Evolutionary conservation across 345 rosid genomes (phyloP).

Genomic region (Acer saccharum): DNA sequence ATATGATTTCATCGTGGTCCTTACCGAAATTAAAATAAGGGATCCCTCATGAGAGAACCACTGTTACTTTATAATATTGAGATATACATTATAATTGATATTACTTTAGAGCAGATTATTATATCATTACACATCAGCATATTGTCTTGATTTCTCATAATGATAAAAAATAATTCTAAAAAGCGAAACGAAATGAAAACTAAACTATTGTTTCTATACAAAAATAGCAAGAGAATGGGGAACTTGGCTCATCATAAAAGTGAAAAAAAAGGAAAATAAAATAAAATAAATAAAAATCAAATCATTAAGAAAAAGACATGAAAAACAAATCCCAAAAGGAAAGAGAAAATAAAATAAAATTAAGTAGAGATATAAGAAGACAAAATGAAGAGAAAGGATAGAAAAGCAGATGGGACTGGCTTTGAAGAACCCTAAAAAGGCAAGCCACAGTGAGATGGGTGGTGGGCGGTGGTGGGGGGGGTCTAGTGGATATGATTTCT

Average conservation of each 20-base stretch:
- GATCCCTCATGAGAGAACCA: too few species aligned
- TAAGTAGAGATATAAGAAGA: not conserved
- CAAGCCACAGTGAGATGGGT: not conserved
- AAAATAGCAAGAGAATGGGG: not conserved
- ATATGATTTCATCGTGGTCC: too few species aligned
- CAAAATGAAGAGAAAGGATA: not conserved
- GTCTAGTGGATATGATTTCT: conserved; percentile 18
- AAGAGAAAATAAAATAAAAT: not conserved
- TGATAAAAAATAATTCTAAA: not conserved
- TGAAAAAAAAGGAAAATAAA: not conserved
- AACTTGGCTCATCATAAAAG: not conserved
- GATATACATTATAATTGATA: not conserved
- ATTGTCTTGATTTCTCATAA: not conserved
- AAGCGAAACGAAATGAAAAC: not conserved
- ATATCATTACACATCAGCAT: not conserved
- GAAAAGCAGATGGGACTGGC: not conserved
- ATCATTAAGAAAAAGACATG: not conserved
- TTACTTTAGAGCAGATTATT: too few species aligned
- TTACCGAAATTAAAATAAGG: too few species aligned
- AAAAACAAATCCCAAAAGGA: not conserved
- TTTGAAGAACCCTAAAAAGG: not conserved
- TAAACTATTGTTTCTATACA: not conserved
- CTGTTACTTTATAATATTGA: too few species aligned
- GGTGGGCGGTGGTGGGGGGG: conserved; percentile 21
- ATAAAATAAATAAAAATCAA: not conserved